phyloP scores from a whole-genome alignment of 495 filamentous ascomycete species.

The Xylaria sp. region DNA sequence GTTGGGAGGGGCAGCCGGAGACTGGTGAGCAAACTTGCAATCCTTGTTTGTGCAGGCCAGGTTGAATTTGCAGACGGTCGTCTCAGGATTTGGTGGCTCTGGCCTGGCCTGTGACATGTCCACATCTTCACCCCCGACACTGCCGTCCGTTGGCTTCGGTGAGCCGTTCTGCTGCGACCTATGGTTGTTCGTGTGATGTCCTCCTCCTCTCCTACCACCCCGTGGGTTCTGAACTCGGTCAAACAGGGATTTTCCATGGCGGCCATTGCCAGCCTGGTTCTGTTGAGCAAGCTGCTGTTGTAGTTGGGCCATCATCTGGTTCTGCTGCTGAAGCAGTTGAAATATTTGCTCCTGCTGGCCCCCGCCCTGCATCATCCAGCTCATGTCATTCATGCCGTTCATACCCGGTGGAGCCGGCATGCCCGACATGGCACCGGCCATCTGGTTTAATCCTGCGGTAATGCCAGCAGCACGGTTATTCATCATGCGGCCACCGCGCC shows the following conservation, averaged over 20 bases:
- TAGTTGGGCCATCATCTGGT: conserved; percentile 77
- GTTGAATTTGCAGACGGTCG: conserved; percentile 85
- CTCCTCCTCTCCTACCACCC: conserved; percentile 46
- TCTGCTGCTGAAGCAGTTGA: conserved; percentile 88
- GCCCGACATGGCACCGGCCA: conserved; percentile 43
- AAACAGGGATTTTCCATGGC: conserved; percentile 71
- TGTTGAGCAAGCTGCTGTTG: conserved; percentile 68
- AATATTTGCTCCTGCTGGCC: conserved; percentile 78
- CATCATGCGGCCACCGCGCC: conserved; percentile 57
- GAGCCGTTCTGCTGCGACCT: conserved; percentile 36
- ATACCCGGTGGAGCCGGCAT: conserved; percentile 48
- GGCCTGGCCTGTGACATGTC: conserved; percentile 58
- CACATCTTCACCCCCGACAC: conserved; percentile 52
- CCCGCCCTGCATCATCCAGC: conserved; percentile 55
- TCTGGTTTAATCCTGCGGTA: conserved; percentile 48
- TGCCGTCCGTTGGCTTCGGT: conserved; percentile 33
- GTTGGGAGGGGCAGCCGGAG: conserved; percentile 85
- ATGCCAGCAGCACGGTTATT: conserved; percentile 53
- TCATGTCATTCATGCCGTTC: conserved; percentile 51
- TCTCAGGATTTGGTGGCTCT: conserved; percentile 60
- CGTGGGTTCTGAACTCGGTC: conserved; percentile 70
- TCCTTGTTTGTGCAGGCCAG: conserved; percentile 84
- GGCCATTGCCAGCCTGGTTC: conserved; percentile 36
- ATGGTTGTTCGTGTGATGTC: conserved; percentile 44
- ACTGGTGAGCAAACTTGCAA: conserved; percentile 93